Base-by-base conservation (phyloP, 169 alveolate genomes). In the Plasmodium inui region DNA sequence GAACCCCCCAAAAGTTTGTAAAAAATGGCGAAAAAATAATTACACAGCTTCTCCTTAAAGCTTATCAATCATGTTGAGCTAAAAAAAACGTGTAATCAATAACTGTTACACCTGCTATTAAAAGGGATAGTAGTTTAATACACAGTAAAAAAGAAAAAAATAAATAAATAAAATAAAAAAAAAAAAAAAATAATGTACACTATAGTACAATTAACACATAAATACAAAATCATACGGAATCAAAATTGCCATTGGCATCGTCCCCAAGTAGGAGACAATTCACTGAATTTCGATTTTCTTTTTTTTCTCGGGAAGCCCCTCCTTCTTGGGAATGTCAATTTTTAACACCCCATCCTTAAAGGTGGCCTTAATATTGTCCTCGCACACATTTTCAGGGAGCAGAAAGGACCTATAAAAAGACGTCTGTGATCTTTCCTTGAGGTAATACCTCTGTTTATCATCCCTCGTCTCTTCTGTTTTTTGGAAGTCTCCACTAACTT, bases 341-440 rank as follows among this genome's bases (percentile, higher is more conserved):
- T 81, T 89, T 67, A 89, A 81, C 39, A 89, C 67, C 5, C 94
- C 94, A 89, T 79, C 94, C 55, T 89, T 89, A 30, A 79, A 89
- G 32, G 89, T 89, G 50, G 90, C 94, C 50, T 81, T 79, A 57
- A 89, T 81, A 37, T 80, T 22, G 46, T 89, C 90, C 53, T 57
- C 91, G 19, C 78, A 67, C 10, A 67, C 90, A 89, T 89, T 89
- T 78, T 70, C 90, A 3, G 94, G 94, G 44, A 89, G 71, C 19
- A 41, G 22, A 61, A 89, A 41, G 3, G 91, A 34, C 73, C 83
- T 57, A 80, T 79, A 67, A 81, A 79, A 81, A 4, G 84, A 79
- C 12, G 84, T 67, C 39, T 80, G 70, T 1, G 57, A 37, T 70
- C 83, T 57, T 30, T 89, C 94, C 73, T 79, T 79, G 8, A 79